These are phyloP conservation scores for Lachancea lanzarotensis DNA, from an alignment of 805 yeast species.

Conservation along the genomic window DNA sequence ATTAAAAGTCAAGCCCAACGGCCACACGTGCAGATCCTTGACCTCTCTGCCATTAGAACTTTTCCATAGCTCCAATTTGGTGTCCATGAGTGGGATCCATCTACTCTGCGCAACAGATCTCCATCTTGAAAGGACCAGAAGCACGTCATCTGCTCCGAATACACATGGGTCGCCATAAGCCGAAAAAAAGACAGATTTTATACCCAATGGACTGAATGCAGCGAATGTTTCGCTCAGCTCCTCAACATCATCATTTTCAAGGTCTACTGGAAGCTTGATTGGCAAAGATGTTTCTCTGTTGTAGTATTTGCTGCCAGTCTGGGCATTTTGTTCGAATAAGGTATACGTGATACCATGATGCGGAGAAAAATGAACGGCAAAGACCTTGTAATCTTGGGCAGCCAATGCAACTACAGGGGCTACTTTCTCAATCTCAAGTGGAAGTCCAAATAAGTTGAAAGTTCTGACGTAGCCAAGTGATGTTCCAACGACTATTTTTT, in stretches of 20 bases:
- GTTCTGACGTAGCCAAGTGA: constrained; percentile 67
- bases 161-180: constrained; percentile 87
- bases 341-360: constrained; percentile 26
- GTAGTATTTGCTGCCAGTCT: constrained; percentile 29
- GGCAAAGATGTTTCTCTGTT: constrained; percentile 45
- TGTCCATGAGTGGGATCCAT: constrained; percentile 81
- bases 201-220: constrained; percentile 30
- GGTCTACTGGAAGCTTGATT: constrained; percentile 20
- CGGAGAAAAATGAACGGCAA: constrained; percentile 41
- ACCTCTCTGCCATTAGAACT: constrained; percentile 41
- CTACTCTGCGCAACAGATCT: constrained; percentile 65
- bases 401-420: constrained; percentile 68
- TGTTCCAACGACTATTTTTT: constrained; percentile 62
- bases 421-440: constrained; percentile 60
- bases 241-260: constrained; percentile 13
- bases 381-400: constrained; percentile 50
- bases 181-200: constrained; percentile 72
- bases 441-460: constrained; percentile 67
- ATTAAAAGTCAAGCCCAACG: constrained; percentile 69
- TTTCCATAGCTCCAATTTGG: constrained; percentile 40
- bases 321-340: constrained; percentile 23
- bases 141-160: constrained; percentile 69
- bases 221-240: constrained; percentile 32
- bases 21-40: constrained; percentile 72
- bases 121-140: constrained; percentile 72